Conservation (phyloP, 2,329 filamentous ascomycete genomes). For the Plenodomus tracheiphilus region DNA sequence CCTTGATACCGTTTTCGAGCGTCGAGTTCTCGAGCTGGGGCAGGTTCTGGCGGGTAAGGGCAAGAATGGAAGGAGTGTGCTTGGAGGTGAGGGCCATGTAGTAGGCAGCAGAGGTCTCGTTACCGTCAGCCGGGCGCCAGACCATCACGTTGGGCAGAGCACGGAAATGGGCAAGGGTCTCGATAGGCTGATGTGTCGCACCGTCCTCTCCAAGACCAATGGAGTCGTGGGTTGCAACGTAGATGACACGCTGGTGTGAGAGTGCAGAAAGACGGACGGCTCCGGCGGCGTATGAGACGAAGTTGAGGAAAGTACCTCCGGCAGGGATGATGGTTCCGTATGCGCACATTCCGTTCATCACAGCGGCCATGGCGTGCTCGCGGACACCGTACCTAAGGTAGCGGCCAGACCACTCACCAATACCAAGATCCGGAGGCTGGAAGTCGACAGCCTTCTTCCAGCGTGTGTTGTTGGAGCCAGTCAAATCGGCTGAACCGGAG, state of each 20-base stretch:
- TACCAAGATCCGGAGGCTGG: constrained; percentile 82
- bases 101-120: constrained; percentile 97
- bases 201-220: constrained; percentile 99
- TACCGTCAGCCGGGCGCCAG: constrained; percentile 97
- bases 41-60: constrained; percentile 96
- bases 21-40: constrained; percentile 95
- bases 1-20: constrained; percentile 87
- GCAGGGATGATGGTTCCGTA: constrained; percentile 96
- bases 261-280: constrained; percentile 92
- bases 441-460: constrained; percentile 98
- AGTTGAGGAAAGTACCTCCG: constrained; percentile 97
- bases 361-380: constrained; percentile 89
- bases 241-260: constrained; percentile 87
- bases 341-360: constrained; percentile 92
- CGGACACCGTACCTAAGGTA: constrained; percentile 93
- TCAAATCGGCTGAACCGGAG: constrained; percentile 96
- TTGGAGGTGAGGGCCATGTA: constrained; percentile 90
- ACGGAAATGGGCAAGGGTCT: constrained; percentile 97
- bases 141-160: constrained; percentile 99
- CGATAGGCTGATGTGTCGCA: constrained; percentile 97
- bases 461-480: constrained; percentile 96
- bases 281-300: constrained; percentile 96
- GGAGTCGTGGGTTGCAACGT: constrained; percentile 97
- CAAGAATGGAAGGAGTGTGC: constrained; percentile 88
- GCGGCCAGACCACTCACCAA: constrained; percentile 88